Percentiles rank a stretch among this genome's conserved stretches.
phyloP scores from a whole-genome alignment of 257 asterid species.

The Fraxinus pennsylvanica region DNA sequence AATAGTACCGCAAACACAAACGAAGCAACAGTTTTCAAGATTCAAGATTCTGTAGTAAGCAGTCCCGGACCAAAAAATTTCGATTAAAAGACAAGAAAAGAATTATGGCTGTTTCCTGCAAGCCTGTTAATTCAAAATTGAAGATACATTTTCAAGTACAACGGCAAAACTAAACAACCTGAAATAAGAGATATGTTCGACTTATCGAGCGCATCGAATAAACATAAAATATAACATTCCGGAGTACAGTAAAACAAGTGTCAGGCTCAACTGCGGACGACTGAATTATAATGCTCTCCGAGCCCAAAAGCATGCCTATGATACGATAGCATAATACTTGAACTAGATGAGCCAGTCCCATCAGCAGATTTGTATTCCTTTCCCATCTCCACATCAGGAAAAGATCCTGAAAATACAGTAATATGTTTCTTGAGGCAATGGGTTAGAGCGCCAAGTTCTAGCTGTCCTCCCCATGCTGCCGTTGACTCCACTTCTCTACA shows the following conservation, averaged over 20 bases:
- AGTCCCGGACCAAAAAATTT: too few relatives aligned
- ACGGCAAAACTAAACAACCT: background rate
- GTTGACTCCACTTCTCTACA: conserved; percentile 84
- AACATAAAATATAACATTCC: background rate
- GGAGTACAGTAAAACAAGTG: conserved; percentile 20
- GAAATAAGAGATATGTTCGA: background rate
- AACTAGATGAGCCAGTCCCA: conserved; percentile 16
- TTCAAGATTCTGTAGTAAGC: too few relatives aligned
- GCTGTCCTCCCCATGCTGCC: conserved; percentile 98
- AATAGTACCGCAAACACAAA: too few relatives aligned
- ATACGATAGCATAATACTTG: conserved; percentile 74
- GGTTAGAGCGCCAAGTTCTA: conserved; percentile 90
- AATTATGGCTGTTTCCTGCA: too few relatives aligned
- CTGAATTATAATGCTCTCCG: conserved; percentile 95
- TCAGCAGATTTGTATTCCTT: conserved; percentile 68
- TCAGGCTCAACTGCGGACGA: conserved; percentile 47
- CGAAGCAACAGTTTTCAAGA: too few relatives aligned
- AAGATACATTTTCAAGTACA: too few relatives aligned
- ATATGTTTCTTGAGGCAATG: conserved; percentile 88
- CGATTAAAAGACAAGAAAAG: too few relatives aligned
- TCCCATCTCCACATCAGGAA: conserved; percentile 99
- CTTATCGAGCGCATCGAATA: background rate
- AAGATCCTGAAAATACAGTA: conserved; percentile 78
- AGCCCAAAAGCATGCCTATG: conserved; percentile 95
- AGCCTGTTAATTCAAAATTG: too few relatives aligned